phyloP scores from a whole-genome alignment of 2,329 filamentous ascomycete species.

The Rhynchosporium agropyri region DNA sequence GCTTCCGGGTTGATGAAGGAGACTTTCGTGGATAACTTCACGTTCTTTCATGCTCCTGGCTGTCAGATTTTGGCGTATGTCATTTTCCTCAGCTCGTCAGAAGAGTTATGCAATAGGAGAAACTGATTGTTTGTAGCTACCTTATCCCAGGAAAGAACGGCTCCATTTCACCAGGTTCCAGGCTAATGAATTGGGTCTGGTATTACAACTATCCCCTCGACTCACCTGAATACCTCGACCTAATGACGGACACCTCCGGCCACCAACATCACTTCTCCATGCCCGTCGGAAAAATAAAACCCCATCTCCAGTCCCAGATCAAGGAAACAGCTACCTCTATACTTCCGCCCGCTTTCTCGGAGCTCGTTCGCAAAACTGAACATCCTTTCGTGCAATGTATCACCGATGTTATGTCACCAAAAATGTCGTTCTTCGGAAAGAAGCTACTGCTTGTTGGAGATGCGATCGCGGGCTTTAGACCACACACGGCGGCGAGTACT shows the following conservation, averaged over 20 bases:
- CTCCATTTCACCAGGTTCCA: background rate
- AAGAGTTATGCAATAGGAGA: background rate
- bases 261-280: background rate
- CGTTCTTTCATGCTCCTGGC: conserved; percentile 46
- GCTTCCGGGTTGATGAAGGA: conserved; percentile 42
- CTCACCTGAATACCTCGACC: background rate
- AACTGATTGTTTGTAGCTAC: background rate
- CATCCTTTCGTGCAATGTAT: background rate
- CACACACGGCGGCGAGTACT: conserved; percentile 49
- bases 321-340: background rate
- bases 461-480: conserved; percentile 48
- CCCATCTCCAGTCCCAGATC: background rate
- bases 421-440: background rate
- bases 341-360: background rate
- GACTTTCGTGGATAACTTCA: conserved; percentile 46
- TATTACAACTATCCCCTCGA: background rate
- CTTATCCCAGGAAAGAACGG: background rate
- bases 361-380: background rate
- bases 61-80: conserved; percentile 45
- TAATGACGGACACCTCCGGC: background rate
- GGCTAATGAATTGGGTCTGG: background rate
- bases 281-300: background rate
- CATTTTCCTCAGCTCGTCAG: conserved; percentile 37
- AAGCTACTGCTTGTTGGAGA: conserved; percentile 47
- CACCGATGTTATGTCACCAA: background rate